phyloP scores from a whole-genome alignment of 2,329 filamentous ascomycete species.

The Epichloe scottii region DNA sequence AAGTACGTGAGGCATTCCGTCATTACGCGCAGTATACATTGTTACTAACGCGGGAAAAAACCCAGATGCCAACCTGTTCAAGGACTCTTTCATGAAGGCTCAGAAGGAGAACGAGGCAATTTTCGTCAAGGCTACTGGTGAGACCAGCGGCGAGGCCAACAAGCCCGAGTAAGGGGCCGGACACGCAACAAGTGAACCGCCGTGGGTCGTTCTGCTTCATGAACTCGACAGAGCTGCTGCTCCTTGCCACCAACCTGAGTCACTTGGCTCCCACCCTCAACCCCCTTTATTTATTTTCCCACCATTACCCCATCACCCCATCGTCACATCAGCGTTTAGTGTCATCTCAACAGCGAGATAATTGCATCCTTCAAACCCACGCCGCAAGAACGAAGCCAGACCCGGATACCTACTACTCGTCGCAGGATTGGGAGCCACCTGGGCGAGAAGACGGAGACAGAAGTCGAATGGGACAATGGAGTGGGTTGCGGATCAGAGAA shows the following conservation, averaged over 20 bases:
- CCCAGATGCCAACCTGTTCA: constrained; percentile 88
- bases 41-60: not conserved
- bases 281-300: not conserved
- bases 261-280: constrained; percentile 1
- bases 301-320: not conserved
- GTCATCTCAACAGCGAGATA: constrained; percentile 6
- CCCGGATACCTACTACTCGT: not conserved
- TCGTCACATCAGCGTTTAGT: constrained; percentile 12
- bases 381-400: not conserved
- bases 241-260: constrained; percentile 5
- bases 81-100: constrained; percentile 93
- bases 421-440: not conserved
- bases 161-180: constrained; percentile 4
- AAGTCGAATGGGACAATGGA: not conserved
- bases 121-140: constrained; percentile 42
- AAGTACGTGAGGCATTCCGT: constrained; percentile 48
- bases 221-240: constrained; percentile 2
- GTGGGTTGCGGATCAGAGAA: constrained; percentile 4
- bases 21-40: not conserved
- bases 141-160: constrained; percentile 2
- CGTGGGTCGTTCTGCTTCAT: not conserved
- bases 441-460: constrained; percentile 1
- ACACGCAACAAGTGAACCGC: not conserved
- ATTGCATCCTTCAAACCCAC: constrained; percentile 1
- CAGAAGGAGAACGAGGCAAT: constrained; percentile 91